Evolutionary conservation across 371 early-diverging fungal genomes (phyloP).

Genomic region (Lichtheimia ramosa): DNA sequence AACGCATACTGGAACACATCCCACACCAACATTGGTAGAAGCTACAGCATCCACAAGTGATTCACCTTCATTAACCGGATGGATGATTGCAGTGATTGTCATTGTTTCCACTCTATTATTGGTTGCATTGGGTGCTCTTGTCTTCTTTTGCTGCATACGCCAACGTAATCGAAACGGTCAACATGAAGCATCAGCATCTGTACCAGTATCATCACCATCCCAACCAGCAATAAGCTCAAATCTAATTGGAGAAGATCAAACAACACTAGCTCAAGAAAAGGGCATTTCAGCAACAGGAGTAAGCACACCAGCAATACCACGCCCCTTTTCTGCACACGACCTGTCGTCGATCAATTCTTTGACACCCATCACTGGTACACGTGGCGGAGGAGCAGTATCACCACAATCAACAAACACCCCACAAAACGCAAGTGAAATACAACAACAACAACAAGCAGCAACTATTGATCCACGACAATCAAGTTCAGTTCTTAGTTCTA

Average conservation of each 20-base stretch:
- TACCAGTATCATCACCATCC: no score
- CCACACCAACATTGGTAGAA: background rate
- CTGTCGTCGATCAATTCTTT: slow-evolving; percentile 13
- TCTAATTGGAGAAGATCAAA: slow-evolving; percentile 7
- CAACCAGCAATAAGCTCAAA: background rate
- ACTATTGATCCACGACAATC: slow-evolving; percentile 25
- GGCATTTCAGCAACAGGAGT: background rate
- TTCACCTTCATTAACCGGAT: slow-evolving; percentile 15
- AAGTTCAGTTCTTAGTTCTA: slow-evolving; percentile 41
- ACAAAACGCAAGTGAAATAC: no score
- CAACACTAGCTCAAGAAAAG: slow-evolving; percentile 1
- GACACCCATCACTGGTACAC: slow-evolving; percentile 6
- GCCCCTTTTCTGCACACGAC: background rate
- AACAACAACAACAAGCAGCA: slow-evolving; percentile 1
- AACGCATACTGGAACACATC: slow-evolving; percentile 1
- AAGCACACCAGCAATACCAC: no score
- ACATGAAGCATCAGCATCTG: background rate
- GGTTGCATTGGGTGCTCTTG: slow-evolving; percentile 18
- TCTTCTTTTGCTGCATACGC: slow-evolving; percentile 22
- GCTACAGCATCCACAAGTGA: background rate
- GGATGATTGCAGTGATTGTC: slow-evolving; percentile 48
- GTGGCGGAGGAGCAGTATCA: no score
- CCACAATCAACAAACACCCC: no score
- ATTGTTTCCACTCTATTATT: slow-evolving; percentile 28
- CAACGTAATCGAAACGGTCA: slow-evolving; percentile 19